These are phyloP conservation scores for Trypanosomatidae sp. DNA, from an alignment of 208 protist species.

Conservation along the genomic window DNA sequence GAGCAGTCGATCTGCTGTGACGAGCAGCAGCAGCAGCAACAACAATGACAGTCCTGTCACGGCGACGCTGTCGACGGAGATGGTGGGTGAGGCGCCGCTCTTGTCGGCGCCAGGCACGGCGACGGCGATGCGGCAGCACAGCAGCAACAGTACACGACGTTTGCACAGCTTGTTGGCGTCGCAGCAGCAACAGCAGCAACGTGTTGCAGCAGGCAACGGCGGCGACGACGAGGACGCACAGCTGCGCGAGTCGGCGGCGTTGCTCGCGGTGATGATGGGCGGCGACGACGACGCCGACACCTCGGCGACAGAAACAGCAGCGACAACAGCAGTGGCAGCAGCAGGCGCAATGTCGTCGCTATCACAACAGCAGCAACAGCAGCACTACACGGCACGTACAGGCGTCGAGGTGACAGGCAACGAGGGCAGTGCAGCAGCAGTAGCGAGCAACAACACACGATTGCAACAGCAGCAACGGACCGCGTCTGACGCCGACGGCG, in stretches of 20 bases:
- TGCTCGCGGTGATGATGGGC: conserved; percentile 65
- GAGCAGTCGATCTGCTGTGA: background rate
- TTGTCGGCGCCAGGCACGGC: background rate
- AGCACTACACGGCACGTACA: no score
- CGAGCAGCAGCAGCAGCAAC: background rate
- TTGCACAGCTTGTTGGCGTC: no score
- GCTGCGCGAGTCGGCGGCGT: conserved; percentile 53
- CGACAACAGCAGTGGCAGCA: no score
- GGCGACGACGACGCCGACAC: conserved; percentile 29
- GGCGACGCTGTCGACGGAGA: background rate
- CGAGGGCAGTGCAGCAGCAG: no score
- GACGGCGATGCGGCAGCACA: background rate
- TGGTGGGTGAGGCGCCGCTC: conserved; percentile 25
- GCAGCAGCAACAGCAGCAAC: background rate
- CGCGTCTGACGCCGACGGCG: conserved; percentile 5
- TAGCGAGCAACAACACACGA: no score
- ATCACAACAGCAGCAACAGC: no score
- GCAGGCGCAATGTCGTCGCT: no score
- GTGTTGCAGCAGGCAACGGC: conserved; percentile 3
- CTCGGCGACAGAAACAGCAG: no score
- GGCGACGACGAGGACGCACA: conserved; percentile 27
- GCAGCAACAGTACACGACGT: background rate
- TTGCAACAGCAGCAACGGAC: background rate
- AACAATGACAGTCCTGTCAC: background rate
- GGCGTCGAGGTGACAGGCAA: no score